Evolutionary conservation across 495 filamentous ascomycete genomes (phyloP), one percentile per base, ranked within the genome.

Genomic region (Aspergillus ellipticus): DNA sequence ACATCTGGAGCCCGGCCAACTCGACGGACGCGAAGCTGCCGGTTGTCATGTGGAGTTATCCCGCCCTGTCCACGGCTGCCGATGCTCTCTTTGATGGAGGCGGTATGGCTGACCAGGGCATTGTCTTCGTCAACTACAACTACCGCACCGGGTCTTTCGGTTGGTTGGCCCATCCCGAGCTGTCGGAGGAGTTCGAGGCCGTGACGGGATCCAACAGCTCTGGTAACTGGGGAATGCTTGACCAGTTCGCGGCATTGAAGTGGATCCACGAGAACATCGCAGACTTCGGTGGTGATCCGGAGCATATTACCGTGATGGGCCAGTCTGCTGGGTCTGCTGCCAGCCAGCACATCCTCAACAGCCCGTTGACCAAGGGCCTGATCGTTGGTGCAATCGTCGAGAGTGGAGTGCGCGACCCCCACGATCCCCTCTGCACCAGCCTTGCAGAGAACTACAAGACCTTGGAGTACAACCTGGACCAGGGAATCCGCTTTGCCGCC

Each of bases 71-170:
- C 13, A 64, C 53, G 5, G 54, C 47, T 15, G 46, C 33, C 8
- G 46, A 56, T 22, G 26, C 46, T 0, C 28, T 50, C 4, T 56
- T 56, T n/a, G 33, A 56, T 10, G 54, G 54, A 2, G 54, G 17
- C 28, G 54, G 54, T 6, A 42, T 56, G 46, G 54, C 54, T 4
- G 46, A 50, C 10, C 6, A 57, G n/a, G 60, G 57, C 9, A 77
- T 88, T 51, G 70, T 89, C 11, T 70, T 85, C 41, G 81, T 89
- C 9, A 83, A 79, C 60, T 82, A 87, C 69, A 89, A 87, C 61
- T 87, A 87, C 59, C 80, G 86, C 3, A 82, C 87, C 15, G 85
- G 85, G 0, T 64, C 83, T 0, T 83, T 77, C 65, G 86, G 85
- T 0, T 87, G 86, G 56, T 71, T 88, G 0, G 82, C 85, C 0